Conservation (phyloP, 108 stramenopile species). For the Phaeodactylum tricornutum region DNA sequence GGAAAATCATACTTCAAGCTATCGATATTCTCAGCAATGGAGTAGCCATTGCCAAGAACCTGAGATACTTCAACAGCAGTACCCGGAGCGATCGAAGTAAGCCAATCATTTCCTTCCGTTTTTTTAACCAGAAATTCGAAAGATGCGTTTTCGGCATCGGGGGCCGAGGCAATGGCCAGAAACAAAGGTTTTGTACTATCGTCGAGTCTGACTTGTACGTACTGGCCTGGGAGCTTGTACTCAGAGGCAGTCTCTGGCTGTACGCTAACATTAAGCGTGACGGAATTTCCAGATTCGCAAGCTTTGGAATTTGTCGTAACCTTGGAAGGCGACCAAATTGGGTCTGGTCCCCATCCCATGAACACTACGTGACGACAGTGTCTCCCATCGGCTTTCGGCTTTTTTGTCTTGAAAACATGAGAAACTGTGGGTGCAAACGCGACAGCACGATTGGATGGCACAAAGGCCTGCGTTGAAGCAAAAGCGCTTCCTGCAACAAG, state of each 20-base stretch:
- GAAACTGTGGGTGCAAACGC: no score
- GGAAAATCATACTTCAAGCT: constrained; percentile 90
- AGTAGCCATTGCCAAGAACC: constrained; percentile 83
- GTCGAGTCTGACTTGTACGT: constrained; percentile 57
- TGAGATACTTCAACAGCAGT: constrained; percentile 57
- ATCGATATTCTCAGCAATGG: constrained; percentile 71
- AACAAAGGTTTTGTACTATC: constrained; percentile 65
- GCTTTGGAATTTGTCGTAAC: constrained; percentile 31
- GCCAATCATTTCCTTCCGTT: constrained; percentile 72
- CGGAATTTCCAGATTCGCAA: constrained; percentile 55
- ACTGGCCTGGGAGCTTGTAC: constrained; percentile 69
- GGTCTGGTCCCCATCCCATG: constrained; percentile 87
- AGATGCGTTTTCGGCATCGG: constrained; percentile 31
- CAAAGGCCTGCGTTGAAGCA: no score
- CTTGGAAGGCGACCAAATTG: constrained; percentile 51
- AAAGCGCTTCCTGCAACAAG: no score
- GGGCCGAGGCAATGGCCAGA: constrained; percentile 73
- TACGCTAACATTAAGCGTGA: constrained; percentile 41
- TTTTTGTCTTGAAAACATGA: no score
- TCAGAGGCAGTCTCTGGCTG: constrained; percentile 38
- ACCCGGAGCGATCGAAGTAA: constrained; percentile 32
- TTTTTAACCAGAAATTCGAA: constrained; percentile 87
- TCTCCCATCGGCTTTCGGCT: no score
- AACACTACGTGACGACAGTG: constrained; percentile 20
- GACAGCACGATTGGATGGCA: no score